These are phyloP conservation scores for Cyberlindnera petersonii DNA, from an alignment of 805 yeast genomes.

Conservation along the genomic window DNA sequence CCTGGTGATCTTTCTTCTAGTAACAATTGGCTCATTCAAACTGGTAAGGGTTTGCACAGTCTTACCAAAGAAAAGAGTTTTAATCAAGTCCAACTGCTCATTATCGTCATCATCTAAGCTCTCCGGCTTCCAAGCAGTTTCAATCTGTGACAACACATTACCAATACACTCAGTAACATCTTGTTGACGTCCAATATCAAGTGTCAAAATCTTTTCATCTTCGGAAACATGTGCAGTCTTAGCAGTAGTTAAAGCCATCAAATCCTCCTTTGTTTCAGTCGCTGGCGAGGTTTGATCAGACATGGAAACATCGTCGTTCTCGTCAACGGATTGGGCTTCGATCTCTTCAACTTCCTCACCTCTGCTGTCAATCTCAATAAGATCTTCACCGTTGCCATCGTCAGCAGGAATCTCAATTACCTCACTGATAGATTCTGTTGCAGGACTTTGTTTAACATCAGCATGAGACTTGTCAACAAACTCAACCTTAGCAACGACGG, in stretches of 20 bases:
- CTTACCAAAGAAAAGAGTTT: conserved; percentile 78
- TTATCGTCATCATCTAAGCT: conserved; percentile 58
- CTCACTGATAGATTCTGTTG: no score
- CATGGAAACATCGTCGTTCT: not conserved
- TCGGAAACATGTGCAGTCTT: conserved; percentile 35
- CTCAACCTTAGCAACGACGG: conserved; percentile 61
- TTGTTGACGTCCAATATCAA: conserved; percentile 87
- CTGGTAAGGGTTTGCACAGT: conserved; percentile 74
- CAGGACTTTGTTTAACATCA: not conserved
- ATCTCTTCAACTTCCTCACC: no score
- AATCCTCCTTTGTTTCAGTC: no score
- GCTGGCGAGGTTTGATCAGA: not conserved
- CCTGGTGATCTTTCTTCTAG: conserved; percentile 61
- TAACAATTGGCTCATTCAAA: conserved; percentile 30
- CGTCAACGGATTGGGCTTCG: no score
- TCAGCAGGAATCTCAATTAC: no score
- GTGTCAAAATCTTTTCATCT: conserved; percentile 68
- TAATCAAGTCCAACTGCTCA: conserved; percentile 81
- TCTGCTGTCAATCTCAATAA: no score
- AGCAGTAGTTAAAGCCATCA: not conserved
- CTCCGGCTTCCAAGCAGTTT: conserved; percentile 76
- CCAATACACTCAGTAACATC: conserved; percentile 98
- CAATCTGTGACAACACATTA: conserved; percentile 86
- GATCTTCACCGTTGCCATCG: no score
- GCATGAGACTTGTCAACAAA: conserved; percentile 32